These are phyloP conservation scores for Hevea brasiliensis DNA, from an alignment of 345 rosid species.

Conservation along the genomic window DNA sequence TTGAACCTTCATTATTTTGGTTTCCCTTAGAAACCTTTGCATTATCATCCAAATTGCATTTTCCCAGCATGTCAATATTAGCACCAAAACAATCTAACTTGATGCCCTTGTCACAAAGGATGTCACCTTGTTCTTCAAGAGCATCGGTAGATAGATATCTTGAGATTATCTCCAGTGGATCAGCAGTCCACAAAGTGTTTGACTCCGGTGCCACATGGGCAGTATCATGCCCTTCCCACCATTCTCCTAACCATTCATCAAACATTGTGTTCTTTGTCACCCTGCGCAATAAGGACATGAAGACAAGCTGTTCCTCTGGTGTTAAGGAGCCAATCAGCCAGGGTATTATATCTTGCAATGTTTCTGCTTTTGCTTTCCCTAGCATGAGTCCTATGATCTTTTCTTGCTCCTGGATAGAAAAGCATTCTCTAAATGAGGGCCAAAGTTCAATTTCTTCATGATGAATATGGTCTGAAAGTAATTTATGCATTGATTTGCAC, in stretches of 20 bases:
- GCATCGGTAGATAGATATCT: slow-evolving; percentile 50
- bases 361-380: slow-evolving; percentile 69
- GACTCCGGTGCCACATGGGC: slow-evolving; percentile 33
- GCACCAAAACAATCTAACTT: slow-evolving; percentile 12
- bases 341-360: slow-evolving; percentile 70
- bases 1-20: slow-evolving; percentile 24
- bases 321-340: slow-evolving; percentile 68
- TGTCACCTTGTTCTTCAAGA: slow-evolving; percentile 30
- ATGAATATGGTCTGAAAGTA: slow-evolving; percentile 62
- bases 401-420: slow-evolving; percentile 71
- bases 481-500: slow-evolving; percentile 61
- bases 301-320: slow-evolving; percentile 52
- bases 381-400: slow-evolving; percentile 64
- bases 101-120: slow-evolving; percentile 17
- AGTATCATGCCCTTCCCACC: slow-evolving; percentile 60
- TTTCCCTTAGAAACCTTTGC: slow-evolving; percentile 26
- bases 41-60: slow-evolving; percentile 16
- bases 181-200: slow-evolving; percentile 34
- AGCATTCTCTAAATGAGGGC: slow-evolving; percentile 58
- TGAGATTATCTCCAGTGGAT: slow-evolving; percentile 64
- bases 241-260: slow-evolving; percentile 77
- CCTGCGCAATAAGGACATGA: slow-evolving; percentile 60
- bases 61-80: slow-evolving; percentile 27
- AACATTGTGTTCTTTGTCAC: slow-evolving; percentile 79
- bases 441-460: slow-evolving; percentile 79